Conservation (phyloP, 352 stramenopile species). For the Pythium volutum region DNA sequence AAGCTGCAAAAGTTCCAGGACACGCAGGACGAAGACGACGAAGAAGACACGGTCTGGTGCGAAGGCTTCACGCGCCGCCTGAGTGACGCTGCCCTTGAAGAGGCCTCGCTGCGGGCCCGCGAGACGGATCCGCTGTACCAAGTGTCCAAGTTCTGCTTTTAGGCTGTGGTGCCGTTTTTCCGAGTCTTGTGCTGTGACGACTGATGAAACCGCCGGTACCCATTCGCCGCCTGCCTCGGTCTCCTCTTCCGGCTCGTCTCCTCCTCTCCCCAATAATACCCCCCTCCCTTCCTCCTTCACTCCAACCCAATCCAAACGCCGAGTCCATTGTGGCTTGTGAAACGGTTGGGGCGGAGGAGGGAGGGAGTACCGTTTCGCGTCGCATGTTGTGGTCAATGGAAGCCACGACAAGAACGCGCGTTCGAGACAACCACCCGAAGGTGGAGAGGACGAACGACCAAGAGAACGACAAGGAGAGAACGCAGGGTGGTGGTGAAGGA, state of each 20-base stretch:
- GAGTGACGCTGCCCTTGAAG: constrained; percentile 15
- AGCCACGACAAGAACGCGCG: constrained; percentile 8
- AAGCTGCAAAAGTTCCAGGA: constrained; percentile 18
- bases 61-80: constrained; percentile 17
- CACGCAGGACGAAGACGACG: constrained; percentile 15
- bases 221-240: not conserved
- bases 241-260: not conserved
- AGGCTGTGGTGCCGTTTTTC: constrained; percentile 1
- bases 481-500: constrained; percentile 1
- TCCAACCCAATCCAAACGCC: not conserved
- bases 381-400: constrained; percentile 20
- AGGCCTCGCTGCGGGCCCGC: constrained; percentile 15
- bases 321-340: not conserved
- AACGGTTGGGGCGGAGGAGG: too few relatives aligned
- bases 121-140: constrained; percentile 24
- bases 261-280: constrained; percentile 9
- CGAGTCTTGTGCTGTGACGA: not conserved
- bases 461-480: not conserved
- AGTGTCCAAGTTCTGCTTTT: constrained; percentile 25
- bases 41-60: constrained; percentile 18
- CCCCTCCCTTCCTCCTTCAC: not conserved
- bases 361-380: constrained; percentile 16
- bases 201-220: constrained; percentile 3
- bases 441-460: not conserved
- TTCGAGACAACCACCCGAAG: not conserved